Base-by-base conservation (phyloP, 768 basidiomycete species). In the Flagelloscypha sp. region DNA sequence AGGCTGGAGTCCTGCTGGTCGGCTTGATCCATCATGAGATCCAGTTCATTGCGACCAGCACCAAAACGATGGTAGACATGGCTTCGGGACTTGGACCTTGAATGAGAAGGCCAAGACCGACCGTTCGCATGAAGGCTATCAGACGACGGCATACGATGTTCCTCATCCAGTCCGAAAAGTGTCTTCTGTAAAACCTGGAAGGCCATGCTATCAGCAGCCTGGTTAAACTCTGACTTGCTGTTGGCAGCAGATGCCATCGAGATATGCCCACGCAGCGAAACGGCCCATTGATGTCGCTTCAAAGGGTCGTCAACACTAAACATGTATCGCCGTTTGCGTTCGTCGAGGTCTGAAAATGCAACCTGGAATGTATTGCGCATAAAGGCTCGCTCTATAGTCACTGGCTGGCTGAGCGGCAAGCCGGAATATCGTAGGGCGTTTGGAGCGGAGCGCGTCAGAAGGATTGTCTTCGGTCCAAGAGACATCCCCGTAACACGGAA, bases 301-400 rank as follows among this genome's bases (percentile, higher is more conserved):
- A 84, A 65, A 1, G 81, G 71, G 48, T 90, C 87, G 33, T 83
- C 76, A 27, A 95, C 78, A 43, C 86, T 90, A 66, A 95, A 97
- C 79, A 95, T 90, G 61, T 98, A 98, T 49, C 81, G 78, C 46
- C 90, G 74, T 57, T 83, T 85, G 36, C 63, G 40, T 20, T 78
- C 76, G 21, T 65, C 52, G 43, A 81, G 75, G 46, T 79, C 78
- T 24, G 67, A 43, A 62, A 98, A 97, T 2, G 89, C 80, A 22
- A 97, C 60, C 55, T 95, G 88, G 70, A 98, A 93, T 0, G 93
- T 95, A 53, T 97, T 85, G 40, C 81, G 76, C 94, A 97, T 97
- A 62, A 97, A 97, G 0, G 88, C 80, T 13, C 90, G 81, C 52
- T 94, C 90, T 41, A 94, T 79, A 15, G 73, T 66, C 48, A 98